phyloP scores from a whole-genome alignment of 306 rosid genomes.

The Pachyrhizus erosus region DNA sequence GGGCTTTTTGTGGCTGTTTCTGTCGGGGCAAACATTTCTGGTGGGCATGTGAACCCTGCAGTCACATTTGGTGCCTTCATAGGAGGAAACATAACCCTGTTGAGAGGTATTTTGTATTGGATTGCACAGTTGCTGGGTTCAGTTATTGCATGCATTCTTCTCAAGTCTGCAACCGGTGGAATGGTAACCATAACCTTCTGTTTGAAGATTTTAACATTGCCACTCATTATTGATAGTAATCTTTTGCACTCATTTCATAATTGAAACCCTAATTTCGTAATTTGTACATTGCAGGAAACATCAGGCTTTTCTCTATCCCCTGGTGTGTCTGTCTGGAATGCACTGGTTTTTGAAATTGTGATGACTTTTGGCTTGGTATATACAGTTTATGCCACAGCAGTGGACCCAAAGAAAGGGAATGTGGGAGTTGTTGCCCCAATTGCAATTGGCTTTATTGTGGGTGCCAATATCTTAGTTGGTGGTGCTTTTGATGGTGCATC shows the following conservation, averaged over 20 bases:
- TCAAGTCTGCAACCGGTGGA: conserved; percentile 81
- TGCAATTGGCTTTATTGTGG: conserved; percentile 83
- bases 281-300: conserved; percentile 57
- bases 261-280: not conserved
- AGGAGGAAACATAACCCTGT: conserved; percentile 77
- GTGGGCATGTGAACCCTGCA: conserved; percentile 91
- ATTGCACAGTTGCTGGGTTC: conserved; percentile 86
- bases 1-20: conserved; percentile 82
- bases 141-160: conserved; percentile 77
- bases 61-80: conserved; percentile 84
- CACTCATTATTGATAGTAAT: not conserved
- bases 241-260: not conserved
- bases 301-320: conserved; percentile 64
- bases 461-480: conserved; percentile 86
- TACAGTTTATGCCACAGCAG: conserved; percentile 84
- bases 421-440: conserved; percentile 73
- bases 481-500: conserved; percentile 92
- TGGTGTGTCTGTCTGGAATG: conserved; percentile 67
- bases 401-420: conserved; percentile 77
- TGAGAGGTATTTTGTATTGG: conserved; percentile 74
- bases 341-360: conserved; percentile 72
- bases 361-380: conserved; percentile 83
- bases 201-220: not conserved
- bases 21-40: conserved; percentile 80
- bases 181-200: conserved; percentile 41